Evolutionary conservation across 352 stramenopile genomes (phyloP).

Genomic region (Phytopythium vexans): DNA sequence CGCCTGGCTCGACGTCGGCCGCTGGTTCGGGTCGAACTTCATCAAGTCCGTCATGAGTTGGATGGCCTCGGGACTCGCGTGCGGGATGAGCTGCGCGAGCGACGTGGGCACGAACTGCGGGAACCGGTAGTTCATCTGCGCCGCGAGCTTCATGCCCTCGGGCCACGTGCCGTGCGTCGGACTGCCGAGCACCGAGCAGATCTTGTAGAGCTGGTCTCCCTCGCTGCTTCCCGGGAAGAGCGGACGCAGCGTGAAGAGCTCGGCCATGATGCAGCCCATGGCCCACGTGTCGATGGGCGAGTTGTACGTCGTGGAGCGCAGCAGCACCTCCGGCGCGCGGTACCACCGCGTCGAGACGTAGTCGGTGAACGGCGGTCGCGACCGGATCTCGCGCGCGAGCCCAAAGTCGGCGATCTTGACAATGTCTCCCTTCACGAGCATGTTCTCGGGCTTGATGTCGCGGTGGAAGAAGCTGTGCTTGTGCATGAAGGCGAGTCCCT

Average conservation of each 20-base stretch:
- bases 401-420: slow-evolving; percentile 99
- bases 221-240: slow-evolving; percentile 98
- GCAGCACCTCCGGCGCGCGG: slow-evolving; percentile 95
- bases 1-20: slow-evolving; percentile 91
- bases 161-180: slow-evolving; percentile 90
- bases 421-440: slow-evolving; percentile 93
- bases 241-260: slow-evolving; percentile 94
- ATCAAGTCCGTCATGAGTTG: slow-evolving; percentile 92
- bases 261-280: slow-evolving; percentile 97
- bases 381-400: slow-evolving; percentile 92
- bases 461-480: slow-evolving; percentile 98
- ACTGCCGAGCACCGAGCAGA: slow-evolving; percentile 93
- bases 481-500: slow-evolving; percentile 98
- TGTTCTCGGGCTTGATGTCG: slow-evolving; percentile 98
- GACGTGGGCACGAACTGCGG: slow-evolving; percentile 92
- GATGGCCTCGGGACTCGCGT: slow-evolving; percentile 88
- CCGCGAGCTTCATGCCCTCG: slow-evolving; percentile 94
- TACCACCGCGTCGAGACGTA: slow-evolving; percentile 99
- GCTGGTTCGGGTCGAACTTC: slow-evolving; percentile 91
- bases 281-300: slow-evolving; percentile 97
- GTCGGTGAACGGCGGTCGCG: slow-evolving; percentile 93
- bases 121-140: slow-evolving; percentile 96
- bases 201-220: slow-evolving; percentile 98
- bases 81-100: slow-evolving; percentile 87
- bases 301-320: slow-evolving; percentile 95